A percentile compares a stretch with the other conserved stretches of the same genome.
Evolutionary conservation across 2,329 filamentous ascomycete genomes (phyloP).

Genomic region (Talaromyces sp.): DNA sequence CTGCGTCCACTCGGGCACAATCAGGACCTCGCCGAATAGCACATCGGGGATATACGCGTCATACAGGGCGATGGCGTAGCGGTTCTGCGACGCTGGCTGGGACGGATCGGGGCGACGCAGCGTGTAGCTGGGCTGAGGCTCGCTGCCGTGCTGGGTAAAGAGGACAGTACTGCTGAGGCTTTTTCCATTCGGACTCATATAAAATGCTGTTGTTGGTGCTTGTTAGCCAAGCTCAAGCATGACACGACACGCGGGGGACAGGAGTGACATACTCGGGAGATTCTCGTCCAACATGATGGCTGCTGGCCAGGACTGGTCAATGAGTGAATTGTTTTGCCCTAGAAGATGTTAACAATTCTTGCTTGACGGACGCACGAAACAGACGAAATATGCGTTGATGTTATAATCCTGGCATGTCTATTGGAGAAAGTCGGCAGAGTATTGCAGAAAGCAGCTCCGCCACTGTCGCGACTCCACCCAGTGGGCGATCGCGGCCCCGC

Average conservation of each 20-base stretch:
- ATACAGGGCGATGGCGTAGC: conserved; percentile 79
- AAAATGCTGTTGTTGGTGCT: conserved; percentile 32
- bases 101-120: conserved; percentile 69
- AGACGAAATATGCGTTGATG: neutral
- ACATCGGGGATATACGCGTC: conserved; percentile 77
- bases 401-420: neutral
- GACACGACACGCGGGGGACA: neutral
- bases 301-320: neutral
- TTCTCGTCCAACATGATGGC: conserved; percentile 76
- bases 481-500: neutral
- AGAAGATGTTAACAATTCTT: neutral
- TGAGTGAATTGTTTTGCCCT: neutral
- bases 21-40: conserved; percentile 78
- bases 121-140: conserved; percentile 74
- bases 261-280: conserved; percentile 54
- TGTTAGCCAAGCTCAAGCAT: neutral
- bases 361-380: neutral
- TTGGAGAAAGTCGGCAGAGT: neutral
- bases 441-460: neutral
- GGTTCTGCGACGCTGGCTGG: conserved; percentile 66
- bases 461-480: neutral
- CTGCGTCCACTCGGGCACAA: conserved; percentile 80
- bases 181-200: conserved; percentile 50
- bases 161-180: conserved; percentile 35
- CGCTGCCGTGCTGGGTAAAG: conserved; percentile 67